Base-by-base conservation (phyloP, 2,329 filamentous ascomycete species). In the Pseudocercospora ulei region DNA sequence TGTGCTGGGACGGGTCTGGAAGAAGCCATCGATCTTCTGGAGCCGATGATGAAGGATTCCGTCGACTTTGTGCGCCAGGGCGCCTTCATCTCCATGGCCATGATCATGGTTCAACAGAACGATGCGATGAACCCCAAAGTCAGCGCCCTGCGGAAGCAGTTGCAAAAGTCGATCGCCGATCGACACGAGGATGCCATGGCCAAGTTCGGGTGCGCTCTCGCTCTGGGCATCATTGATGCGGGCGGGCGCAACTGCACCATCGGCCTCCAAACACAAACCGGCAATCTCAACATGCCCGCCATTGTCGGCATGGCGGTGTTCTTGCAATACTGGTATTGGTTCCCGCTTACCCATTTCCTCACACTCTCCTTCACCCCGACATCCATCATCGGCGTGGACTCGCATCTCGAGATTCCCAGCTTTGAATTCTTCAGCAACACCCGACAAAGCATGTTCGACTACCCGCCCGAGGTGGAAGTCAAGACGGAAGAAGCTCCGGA, bases 241-340 rank as follows among this genome's bases (percentile, higher is more conserved):
- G 90, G 92, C 60, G 90, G 90, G 34, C 82, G 92, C 45, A 98
- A 98, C 67, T 98, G 90, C 71, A 95, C 90, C 11, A 96, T 98
- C 53, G 88, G 88, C 18, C 73, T 98, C 24, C 90, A 98, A 63
- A 98, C 90, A 1, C 90, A 94, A 65, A 95, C 88, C 0, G 92
- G 92, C 49, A 98, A 95, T 60, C 76, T 98, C 51, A 96, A 98
- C 70, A 95, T 98, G 87, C 78, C 87, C 11, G 92, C 85, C 46
- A 93, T 98, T 51, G 87, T 98, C 11, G 92, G 90, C 52, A 94
- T 94, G 78, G 88, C 86, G 17, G 82, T 98, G 38, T 98, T 98
- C 66, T 93, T 87, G 5, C 90, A 98, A 62, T 98, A 98, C 69
- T 98, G 90, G 90, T 98, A 98, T 69, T 98, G 90, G 90, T 98